Conservation (phyloP, 2,329 filamentous ascomycete species). For the Botrytis sinoallii region DNA sequence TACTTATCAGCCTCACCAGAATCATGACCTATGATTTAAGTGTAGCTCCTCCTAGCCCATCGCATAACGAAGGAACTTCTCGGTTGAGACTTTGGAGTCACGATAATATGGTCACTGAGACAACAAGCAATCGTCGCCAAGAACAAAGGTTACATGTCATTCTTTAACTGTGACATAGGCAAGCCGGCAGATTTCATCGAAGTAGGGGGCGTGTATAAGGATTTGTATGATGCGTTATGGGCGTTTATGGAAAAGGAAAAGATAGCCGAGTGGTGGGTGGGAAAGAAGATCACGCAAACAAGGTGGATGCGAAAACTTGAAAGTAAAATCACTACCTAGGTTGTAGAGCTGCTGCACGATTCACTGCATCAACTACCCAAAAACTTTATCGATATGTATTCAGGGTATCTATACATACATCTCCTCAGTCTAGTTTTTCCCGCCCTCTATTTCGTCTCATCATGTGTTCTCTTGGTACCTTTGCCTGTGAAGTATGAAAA, state of each 20-base stretch:
- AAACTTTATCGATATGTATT: neutral
- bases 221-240: neutral
- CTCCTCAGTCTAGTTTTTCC: neutral
- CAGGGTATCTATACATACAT: constrained; percentile 4
- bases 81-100: neutral
- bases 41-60: neutral
- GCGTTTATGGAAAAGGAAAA: neutral
- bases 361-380: neutral
- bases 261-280: neutral
- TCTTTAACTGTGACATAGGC: neutral
- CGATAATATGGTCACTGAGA: neutral
- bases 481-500: constrained; percentile 18
- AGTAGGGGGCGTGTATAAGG: neutral
- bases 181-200: neutral
- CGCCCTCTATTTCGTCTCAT: constrained; percentile 25
- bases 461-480: constrained; percentile 37
- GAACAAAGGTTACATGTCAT: neutral
- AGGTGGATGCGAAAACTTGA: neutral
- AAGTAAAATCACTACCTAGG: neutral
- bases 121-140: neutral
- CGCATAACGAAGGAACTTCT: neutral
- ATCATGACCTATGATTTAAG: neutral
- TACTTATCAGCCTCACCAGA: neutral
- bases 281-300: neutral
- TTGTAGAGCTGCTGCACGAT: neutral